Evolutionary conservation across 352 stramenopile genomes (phyloP).

Genomic region (Globisporangium paddicum): DNA sequence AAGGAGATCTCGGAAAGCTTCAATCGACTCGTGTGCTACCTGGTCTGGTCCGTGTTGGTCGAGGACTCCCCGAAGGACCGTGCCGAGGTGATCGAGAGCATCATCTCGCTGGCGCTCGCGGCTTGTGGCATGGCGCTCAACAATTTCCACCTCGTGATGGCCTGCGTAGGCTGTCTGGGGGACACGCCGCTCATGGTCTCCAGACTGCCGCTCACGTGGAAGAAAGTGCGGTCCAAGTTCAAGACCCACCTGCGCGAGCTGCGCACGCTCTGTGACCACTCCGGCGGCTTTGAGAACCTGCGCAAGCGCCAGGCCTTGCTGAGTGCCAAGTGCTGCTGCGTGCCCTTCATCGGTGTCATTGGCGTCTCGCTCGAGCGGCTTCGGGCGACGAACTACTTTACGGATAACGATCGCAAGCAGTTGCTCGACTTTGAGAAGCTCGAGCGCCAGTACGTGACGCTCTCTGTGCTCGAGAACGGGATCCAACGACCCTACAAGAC

Average conservation of each 20-base stretch:
- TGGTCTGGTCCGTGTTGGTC: slow-evolving; percentile 72
- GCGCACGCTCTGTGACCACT: slow-evolving; percentile 60
- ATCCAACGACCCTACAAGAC: slow-evolving; percentile 15
- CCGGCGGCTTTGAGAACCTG: slow-evolving; percentile 66
- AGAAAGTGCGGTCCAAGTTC: slow-evolving; percentile 59
- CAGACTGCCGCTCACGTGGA: slow-evolving; percentile 63
- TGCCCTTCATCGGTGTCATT: slow-evolving; percentile 77
- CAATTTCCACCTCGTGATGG: slow-evolving; percentile 83
- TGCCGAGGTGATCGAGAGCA: slow-evolving; percentile 64
- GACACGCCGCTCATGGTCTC: slow-evolving; percentile 69
- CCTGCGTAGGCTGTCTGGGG: slow-evolving; percentile 65
- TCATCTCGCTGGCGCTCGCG: slow-evolving; percentile 56
- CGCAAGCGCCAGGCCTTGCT: slow-evolving; percentile 47
- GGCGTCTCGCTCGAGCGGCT: slow-evolving; percentile 63
- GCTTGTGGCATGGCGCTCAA: slow-evolving; percentile 37
- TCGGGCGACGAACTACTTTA: slow-evolving; percentile 41
- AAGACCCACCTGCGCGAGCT: slow-evolving; percentile 63
- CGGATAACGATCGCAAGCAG: slow-evolving; percentile 18
- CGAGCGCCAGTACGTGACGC: slow-evolving; percentile 47
- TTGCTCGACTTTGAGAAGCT: slow-evolving; percentile 52
- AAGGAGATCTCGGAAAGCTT: slow-evolving; percentile 59
- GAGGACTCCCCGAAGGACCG: slow-evolving; percentile 64
- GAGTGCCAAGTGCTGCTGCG: slow-evolving; percentile 30
- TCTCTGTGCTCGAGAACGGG: slow-evolving; percentile 45
- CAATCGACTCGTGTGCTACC: slow-evolving; percentile 58